Evolutionary conservation across 2,329 filamentous ascomycete species (phyloP), one percentile per base, ranked within the genome.

Genomic region (Mycosphaerelloides madeirae): DNA sequence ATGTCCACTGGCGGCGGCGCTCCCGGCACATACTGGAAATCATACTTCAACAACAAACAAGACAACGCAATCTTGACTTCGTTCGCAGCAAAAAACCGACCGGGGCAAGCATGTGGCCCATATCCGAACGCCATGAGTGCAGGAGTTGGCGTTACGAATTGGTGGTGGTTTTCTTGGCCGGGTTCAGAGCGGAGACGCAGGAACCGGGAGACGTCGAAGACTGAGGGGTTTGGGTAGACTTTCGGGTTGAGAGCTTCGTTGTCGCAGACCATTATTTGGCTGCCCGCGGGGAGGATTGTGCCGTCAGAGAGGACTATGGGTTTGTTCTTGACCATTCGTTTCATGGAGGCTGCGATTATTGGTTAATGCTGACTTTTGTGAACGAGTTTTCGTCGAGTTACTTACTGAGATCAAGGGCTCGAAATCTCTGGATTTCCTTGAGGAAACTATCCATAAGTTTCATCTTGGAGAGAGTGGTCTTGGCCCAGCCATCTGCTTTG

Each of bases 21-120:
- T 3, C 40, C 40, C 13, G 29, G 29, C 31, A 14, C 41, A 28
- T 15, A 38, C 15, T 19, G 13, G 3, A 20, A 41, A 43, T 68
- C 64, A 43, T 66, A 67, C 42, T 62, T 57, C 19, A 65, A 44
- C 31, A 66, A 44, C 16, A 66, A 38, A 28, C 63, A 54, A 16
- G 51, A 56, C n/a, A 68, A 40, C 1, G 56, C 44, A 18, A 65
- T 55, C 45, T 67, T 67, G 39, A 66, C 55, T 44, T 64, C 60
- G 28, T 59, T 59, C 7, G 51, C 43, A 11, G 62, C 64, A 31
- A 68, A 62, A 46, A 66, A 66, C 11, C 64, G 51, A 2, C 65
- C 64, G 8, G 64, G 63, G 39, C 65, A 65, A 11, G 57, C 58
- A 39, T 65, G 59, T 22, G 53, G 49, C 12, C 65, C 65, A 25